Evolutionary conservation across 2,329 filamentous ascomycete species (phyloP), one percentile per base, ranked within the genome.

Genomic region (Fusarium sp.): DNA sequence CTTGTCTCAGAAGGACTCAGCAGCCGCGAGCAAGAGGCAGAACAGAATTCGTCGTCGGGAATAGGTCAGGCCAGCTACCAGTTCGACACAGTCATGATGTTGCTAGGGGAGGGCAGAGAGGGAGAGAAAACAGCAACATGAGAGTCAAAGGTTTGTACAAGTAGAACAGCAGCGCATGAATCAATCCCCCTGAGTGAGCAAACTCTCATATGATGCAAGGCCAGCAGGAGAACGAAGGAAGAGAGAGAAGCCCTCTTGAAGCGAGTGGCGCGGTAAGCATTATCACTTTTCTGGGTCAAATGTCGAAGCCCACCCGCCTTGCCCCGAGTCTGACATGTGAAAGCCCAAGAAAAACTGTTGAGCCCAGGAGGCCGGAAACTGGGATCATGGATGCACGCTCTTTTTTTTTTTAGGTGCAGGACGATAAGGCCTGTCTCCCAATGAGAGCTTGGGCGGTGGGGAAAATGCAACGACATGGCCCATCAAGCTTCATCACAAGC

Each of bases 311-410:
- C 39, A 27, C 50, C 62, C 63, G 53, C 62, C 51, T 41, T 28
- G 44, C 55, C 34, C 47, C 27, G 40, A 34, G 37, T 50, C 56
- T 75, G 71, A 73, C 73, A 75, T 75, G 73, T 75, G 73, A 75
- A 72, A 72, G 64, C 62, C 50, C 31, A 15, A 46, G 65, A 63
- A 63, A 60, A 62, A 65, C 41, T 73, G 72, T 73, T 74, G 72
- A 69, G 65, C 51, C 37, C 54, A 40, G 36, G 28, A 50, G 43
- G 28, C 48, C 54, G 54, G 44, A 51, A 54, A 16, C 65, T 58
- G 34, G 65, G 65, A 43, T 60, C 50, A 51, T 47, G 48, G 61
- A 40, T 30, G 23, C 15, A 43, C n/a, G 23, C 30, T 37, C n/a
- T 16, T 27, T 10, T 43, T 30, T 23, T 54, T 60, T 56, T 53